Conservation (phyloP, 2,329 filamentous ascomycete species). For the Fusarium algeriense region DNA sequence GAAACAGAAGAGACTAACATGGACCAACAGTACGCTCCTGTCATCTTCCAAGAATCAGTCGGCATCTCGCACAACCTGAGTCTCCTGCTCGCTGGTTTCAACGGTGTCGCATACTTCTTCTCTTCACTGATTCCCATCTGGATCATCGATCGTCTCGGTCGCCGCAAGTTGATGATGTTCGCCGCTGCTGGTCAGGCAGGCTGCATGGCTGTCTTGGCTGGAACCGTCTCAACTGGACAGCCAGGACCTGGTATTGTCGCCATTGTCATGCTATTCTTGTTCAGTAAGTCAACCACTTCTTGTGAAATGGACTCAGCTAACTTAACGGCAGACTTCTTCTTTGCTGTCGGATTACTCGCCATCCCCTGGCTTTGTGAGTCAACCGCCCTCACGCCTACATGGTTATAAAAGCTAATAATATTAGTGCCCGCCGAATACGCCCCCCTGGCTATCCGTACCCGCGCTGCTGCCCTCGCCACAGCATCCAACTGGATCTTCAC, state of each 20-base stretch:
- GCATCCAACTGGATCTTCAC: conserved; percentile 55
- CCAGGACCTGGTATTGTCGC: conserved; percentile 56
- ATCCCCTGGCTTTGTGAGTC: conserved; percentile 53
- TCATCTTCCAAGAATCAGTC: conserved; percentile 60
- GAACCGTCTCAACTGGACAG: conserved; percentile 56
- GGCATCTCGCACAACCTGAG: conserved; percentile 59
- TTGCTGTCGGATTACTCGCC: conserved; percentile 56
- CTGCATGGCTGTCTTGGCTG: conserved; percentile 62
- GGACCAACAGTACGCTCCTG: conserved; percentile 51
- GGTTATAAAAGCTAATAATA: conserved; percentile 3
- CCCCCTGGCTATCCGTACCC: conserved; percentile 54
- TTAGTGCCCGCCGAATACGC: conserved; percentile 59
- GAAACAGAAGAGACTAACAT: background rate
- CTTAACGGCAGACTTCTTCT: conserved; percentile 51
- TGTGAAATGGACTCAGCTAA: background rate
- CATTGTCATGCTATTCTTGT: conserved; percentile 59
- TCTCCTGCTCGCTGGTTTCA: conserved; percentile 66
- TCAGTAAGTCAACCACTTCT: conserved; percentile 39
- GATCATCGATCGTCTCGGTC: conserved; percentile 59
- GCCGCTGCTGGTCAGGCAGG: conserved; percentile 51
- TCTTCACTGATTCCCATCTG: conserved; percentile 49
- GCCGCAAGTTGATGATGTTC: conserved; percentile 70
- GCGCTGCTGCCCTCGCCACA: conserved; percentile 54
- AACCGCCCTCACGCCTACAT: rapidly evolving
- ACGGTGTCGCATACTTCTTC: conserved; percentile 55